Evolutionary conservation across 371 early-diverging fungal genomes (phyloP), one percentile per base, ranked within the genome.

Genomic region (Lichtheimia hyalospora): DNA sequence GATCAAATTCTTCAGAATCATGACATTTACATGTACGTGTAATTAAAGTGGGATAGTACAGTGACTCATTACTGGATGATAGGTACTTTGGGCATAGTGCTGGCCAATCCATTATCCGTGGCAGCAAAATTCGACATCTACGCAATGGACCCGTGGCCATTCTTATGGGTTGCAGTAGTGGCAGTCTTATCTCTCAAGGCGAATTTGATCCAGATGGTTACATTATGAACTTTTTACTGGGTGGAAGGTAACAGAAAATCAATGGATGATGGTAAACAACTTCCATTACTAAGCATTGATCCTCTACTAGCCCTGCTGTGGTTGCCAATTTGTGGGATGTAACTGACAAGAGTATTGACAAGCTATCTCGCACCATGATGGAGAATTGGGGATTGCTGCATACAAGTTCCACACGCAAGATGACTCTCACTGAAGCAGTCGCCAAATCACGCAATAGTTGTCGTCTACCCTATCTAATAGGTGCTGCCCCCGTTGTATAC

Each of bases 321-420:
- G 89, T 99, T 0, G 99, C 94, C 18, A 97, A 96, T 64, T 80
- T 99, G 15, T 99, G 99, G 99, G 99, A 99, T 77, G 98, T 99
- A 7, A 99, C 99, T 1, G 99, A 99, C 75, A 84, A 89, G 68
- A 99, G 99, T 70, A 89, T 99, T 46, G 99, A 99, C 68, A 77
- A 86, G n/a, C 89, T 94, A 59, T 89, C 90, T 16, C 79, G 81
- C 28, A 70, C 77, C 2, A 60, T 94, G 75, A 74, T 97, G 55
- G 61, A 65, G 1, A 52, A 70, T 10, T 96, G 95, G 91, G 94
- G 92, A 0, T 54, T 97, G 39, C 52, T 81, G 20, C 44, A 52
- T 42, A 51, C 52, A 3, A 54, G 62, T n/a, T 10, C 39, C 1
- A 23, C 16, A 18, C 34, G 10, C 34, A 34, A 34, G 10, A 51